Evolutionary conservation across 352 stramenopile species (phyloP).

Genomic region (Phytophthora sansomeana): DNA sequence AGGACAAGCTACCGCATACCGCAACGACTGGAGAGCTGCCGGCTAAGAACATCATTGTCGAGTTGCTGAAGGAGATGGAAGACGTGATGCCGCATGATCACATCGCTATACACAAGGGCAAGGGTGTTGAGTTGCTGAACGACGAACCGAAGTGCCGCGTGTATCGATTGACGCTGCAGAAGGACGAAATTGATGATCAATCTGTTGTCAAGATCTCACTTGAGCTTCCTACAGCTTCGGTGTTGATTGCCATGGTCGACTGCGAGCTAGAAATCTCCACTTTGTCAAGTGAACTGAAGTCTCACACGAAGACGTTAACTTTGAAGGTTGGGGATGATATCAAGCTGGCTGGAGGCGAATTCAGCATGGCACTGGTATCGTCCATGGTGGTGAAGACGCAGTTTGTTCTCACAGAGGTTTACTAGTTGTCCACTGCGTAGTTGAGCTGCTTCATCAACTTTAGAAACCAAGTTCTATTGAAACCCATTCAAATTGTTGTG

Average conservation of each 20-base stretch:
- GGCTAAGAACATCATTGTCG: constrained; percentile 49
- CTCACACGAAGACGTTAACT: background rate
- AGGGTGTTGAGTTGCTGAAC: constrained; percentile 41
- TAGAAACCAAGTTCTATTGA: too few species aligned
- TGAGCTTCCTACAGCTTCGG: constrained; percentile 32
- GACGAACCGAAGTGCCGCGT: constrained; percentile 52
- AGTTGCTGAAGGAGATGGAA: constrained; percentile 49
- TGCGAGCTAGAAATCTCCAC: constrained; percentile 29
- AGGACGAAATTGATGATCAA: constrained; percentile 12
- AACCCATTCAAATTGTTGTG: background rate
- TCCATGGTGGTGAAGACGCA: constrained; percentile 9
- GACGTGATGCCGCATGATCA: constrained; percentile 29
- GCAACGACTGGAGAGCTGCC: constrained; percentile 36
- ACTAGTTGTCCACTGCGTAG: background rate
- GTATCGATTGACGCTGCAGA: constrained; percentile 51
- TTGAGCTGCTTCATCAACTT: too few species aligned
- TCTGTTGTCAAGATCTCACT: constrained; percentile 37
- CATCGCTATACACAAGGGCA: constrained; percentile 22
- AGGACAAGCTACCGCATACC: constrained; percentile 53
- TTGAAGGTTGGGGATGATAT: constrained; percentile 13
- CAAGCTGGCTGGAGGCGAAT: constrained; percentile 6
- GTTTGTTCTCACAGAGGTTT: constrained; percentile 14
- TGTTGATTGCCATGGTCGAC: constrained; percentile 40
- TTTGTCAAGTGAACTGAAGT: background rate
- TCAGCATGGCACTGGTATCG: background rate